These are phyloP conservation scores for Leptographium lundbergii DNA, from an alignment of 2,329 filamentous ascomycete species.

Conservation along the genomic window DNA sequence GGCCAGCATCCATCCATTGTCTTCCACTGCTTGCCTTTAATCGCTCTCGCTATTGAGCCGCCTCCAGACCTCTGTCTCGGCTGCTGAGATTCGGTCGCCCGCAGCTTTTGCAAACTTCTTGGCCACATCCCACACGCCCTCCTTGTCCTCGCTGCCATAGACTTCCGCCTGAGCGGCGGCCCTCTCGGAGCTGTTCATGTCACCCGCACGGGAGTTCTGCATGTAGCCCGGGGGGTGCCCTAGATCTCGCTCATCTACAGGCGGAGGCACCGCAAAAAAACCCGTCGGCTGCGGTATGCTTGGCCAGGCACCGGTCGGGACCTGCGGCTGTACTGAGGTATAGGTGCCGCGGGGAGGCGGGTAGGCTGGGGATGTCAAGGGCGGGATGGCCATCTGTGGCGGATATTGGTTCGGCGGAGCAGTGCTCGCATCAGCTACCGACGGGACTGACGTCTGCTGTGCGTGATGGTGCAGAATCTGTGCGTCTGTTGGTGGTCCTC, in stretches of 20 bases:
- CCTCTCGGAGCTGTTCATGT: conserved; percentile 34
- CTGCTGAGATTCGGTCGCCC: conserved; percentile 42
- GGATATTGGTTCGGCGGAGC: conserved; percentile 21
- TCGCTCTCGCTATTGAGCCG: conserved; percentile 41
- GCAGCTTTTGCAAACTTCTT: conserved; percentile 46
- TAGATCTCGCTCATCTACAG: conserved; percentile 12
- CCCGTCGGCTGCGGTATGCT: conserved; percentile 13
- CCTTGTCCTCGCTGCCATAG: conserved; percentile 26
- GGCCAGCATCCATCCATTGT: not conserved
- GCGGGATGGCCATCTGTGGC: conserved; percentile 38
- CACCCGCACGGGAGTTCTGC: conserved; percentile 41
- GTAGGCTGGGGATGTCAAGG: conserved; percentile 26
- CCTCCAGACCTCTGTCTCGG: conserved; percentile 50
- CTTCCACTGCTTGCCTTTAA: conserved; percentile 15
- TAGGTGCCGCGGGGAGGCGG: conserved; percentile 33
- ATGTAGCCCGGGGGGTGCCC: conserved; percentile 43
- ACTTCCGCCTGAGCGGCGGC: conserved; percentile 16
- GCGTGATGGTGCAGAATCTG: not conserved
- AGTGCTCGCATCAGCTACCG: conserved; percentile 15
- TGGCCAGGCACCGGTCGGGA: not conserved
- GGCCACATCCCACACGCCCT: conserved; percentile 40
- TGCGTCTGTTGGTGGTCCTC: conserved; percentile 30
- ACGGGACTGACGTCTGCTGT: conserved; percentile 17
- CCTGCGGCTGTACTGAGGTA: conserved; percentile 19
- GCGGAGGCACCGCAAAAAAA: conserved; percentile 6